Base-by-base conservation (phyloP, 163 green algal species). In the Trebouxiophyceae sp. region DNA sequence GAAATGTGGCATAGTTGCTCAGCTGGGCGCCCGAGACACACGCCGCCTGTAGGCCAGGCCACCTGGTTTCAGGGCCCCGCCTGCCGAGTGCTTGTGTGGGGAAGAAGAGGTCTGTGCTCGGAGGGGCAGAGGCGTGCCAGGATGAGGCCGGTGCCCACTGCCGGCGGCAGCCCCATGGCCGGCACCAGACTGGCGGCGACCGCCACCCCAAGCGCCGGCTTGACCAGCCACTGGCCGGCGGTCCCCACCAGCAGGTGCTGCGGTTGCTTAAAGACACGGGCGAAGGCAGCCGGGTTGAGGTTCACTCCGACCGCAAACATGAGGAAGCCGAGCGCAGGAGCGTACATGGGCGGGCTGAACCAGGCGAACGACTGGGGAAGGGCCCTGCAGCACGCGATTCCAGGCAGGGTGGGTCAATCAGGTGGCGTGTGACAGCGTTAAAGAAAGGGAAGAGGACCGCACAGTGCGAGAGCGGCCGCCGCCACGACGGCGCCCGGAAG, bases 271-370 rank as follows among this genome's bases (percentile, higher is more conserved):
- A 78, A 70, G 23, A 68, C 69, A 19, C 44, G 27, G 2, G 50
- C 27, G 32, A 81, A 81, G 19, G 55, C 65, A 23, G 63, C 44
- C 8, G 55, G 47, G 29, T 61, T 46, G 29, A 81, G 61, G 57
- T 77, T 77, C 46, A 81, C 66, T 30, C 74, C 74, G 4, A 81
- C 65, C 30, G 74, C 69, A 71, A 81, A 81, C 69, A 77, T 77
- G 3, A 81, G 65, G 44, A 77, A 77, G 20, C 74, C 74, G 24
- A 81, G 74, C 5, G 47, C 69, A 33, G 74, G 69, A 2, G 65
- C 69, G 66, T 77, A 81, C 30, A 61, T 66, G 19, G 28, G 3
- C 1, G 68, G 68, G 5, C 6, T 55, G 47, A 69, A 74, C 62
- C 69, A 75, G 28, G 63, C 63, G 68, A 75, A 75, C 22, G 57